Evolutionary conservation across 2,329 filamentous ascomycete species (phyloP), one percentile per base, ranked within the genome.

Genomic region (Arthrinium phaeospermum): DNA sequence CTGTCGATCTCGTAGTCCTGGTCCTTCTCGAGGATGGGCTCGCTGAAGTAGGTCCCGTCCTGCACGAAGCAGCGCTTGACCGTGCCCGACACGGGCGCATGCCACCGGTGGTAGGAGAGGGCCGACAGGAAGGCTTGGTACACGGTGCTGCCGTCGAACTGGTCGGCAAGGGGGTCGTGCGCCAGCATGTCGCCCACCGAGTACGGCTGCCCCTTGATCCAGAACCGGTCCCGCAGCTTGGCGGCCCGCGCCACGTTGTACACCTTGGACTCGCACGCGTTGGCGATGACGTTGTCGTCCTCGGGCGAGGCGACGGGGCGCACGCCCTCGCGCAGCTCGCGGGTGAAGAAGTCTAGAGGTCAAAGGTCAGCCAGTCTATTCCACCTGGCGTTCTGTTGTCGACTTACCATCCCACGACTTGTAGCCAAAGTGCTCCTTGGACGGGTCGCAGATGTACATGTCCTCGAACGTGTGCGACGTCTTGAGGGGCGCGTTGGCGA

Each of bases 31-130:
- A 86, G 89, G 0, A 87, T 78, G 0, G 87, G 86, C 77, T 90
- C 88, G 3, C 86, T 87, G 79, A 89, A 91, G 78, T 91, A 91
- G 0, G 89, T 90, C 0, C 90, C 90, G 22, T 87, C 83, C 4
- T 84, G 78, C 0, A 88, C 83, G 73, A 85, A 87, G 0, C 85
- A 83, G 71, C 87, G 86, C 27, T 86, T 83, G 30, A 91, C 79
- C 34, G 79, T 88, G 0, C 90, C 90, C n/a, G 78, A 83, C 0
- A 91, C 86, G 10, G 90, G 90, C 0, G 86, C 79, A 78, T 91
- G 89, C 90, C 90, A 91, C 30, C 89, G 85, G 79, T 91, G 90
- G 78, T 91, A 91, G 72, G 86, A 89, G 64, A 90, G 77, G 2
- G 88, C 87, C 46, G 84, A 88, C 2, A 91, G 81, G 76, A 90